These are phyloP conservation scores for Trichoderma asperelloides DNA, from an alignment of 495 filamentous ascomycete genomes.

Conservation along the genomic window DNA sequence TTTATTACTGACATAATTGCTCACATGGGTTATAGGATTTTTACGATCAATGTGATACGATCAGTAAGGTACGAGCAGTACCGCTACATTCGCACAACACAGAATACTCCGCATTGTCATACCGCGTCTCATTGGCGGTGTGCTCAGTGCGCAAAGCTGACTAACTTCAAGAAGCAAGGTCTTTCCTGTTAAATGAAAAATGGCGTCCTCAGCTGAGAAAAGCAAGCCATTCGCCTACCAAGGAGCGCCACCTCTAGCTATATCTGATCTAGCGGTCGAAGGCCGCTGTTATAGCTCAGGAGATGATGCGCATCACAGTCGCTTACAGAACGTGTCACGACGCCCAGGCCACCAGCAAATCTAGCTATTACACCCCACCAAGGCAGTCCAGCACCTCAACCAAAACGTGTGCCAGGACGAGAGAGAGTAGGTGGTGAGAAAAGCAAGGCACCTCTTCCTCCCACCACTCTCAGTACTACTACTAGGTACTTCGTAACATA, in stretches of 20 bases:
- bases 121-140: neutral
- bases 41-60: too few species aligned
- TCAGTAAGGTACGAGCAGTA: too few species aligned
- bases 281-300: neutral
- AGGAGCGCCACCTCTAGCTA: neutral
- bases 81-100: neutral
- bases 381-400: neutral
- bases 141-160: neutral
- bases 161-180: neutral
- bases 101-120: neutral
- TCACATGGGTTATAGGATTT: too few species aligned
- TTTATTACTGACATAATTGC: too few species aligned
- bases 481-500: too few species aligned
- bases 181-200: neutral
- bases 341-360: neutral
- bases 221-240: neutral
- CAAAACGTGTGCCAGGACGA: neutral
- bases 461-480: too few species aligned
- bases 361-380: neutral
- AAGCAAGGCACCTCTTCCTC: neutral
- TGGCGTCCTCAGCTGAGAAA: constrained; percentile 4
- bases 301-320: neutral
- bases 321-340: neutral
- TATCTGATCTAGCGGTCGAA: neutral
- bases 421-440: neutral